Percentiles rank a stretch among this genome's conserved stretches.
Conservation (phyloP, 345 rosid genomes). For the Salix exigua region DNA sequence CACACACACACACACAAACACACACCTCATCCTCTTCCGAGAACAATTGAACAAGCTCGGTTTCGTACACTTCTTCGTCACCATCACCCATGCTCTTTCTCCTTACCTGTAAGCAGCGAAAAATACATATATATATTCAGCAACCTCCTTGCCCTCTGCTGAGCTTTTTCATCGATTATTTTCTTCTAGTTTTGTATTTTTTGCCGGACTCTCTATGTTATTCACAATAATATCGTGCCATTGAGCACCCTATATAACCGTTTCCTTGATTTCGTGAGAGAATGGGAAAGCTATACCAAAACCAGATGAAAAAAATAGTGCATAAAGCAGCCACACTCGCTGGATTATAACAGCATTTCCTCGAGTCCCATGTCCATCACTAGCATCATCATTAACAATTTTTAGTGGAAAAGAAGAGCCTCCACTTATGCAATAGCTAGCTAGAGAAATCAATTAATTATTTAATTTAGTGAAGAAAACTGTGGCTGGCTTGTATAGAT, state of each 20-base stretch:
- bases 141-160: background rate
- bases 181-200: background rate
- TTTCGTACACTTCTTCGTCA: constrained; percentile 53
- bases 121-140: background rate
- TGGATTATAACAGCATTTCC: constrained; percentile 1
- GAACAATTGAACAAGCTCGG: constrained; percentile 80
- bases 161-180: constrained; percentile 22
- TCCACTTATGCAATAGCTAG: background rate
- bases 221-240: constrained; percentile 69
- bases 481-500: background rate
- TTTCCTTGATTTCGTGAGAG: constrained; percentile 42
- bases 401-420: background rate
- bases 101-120: constrained; percentile 44
- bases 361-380: background rate
- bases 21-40: constrained; percentile 93
- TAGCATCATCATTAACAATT: background rate
- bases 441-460: background rate
- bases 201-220: background rate
- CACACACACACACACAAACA: background rate
- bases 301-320: too few relatives aligned
- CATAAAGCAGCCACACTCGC: background rate
- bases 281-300: background rate
- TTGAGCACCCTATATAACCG: constrained; percentile 34
- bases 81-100: constrained; percentile 50
- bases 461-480: background rate